These are phyloP conservation scores for Niebla homalea DNA, from an alignment of 495 filamentous ascomycete genomes.

Conservation along the genomic window DNA sequence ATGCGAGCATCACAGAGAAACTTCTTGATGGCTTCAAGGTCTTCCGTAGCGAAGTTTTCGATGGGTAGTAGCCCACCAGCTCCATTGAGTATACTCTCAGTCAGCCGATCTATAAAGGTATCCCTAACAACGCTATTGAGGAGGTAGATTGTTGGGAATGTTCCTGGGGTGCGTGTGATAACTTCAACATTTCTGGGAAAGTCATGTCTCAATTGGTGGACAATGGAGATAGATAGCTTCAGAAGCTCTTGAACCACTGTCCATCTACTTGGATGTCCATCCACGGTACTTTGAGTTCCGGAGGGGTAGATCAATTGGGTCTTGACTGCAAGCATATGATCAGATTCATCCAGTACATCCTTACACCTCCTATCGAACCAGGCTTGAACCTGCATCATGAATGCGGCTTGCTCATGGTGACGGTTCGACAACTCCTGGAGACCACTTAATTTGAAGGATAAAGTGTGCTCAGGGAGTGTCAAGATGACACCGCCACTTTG, in stretches of 20 bases:
- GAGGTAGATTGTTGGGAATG: constrained; percentile 34
- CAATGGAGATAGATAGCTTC: constrained; percentile 24
- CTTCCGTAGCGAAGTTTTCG: background rate
- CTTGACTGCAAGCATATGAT: constrained; percentile 47
- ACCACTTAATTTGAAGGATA: constrained; percentile 55
- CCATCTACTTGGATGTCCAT: constrained; percentile 50
- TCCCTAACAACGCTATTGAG: constrained; percentile 24
- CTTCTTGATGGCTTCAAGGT: background rate
- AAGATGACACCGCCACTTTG: constrained; percentile 39
- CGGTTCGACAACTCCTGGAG: constrained; percentile 33
- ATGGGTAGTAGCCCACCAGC: constrained; percentile 3
- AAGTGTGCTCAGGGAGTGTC: constrained; percentile 53
- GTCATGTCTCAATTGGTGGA: constrained; percentile 8
- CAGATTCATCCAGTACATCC: constrained; percentile 53
- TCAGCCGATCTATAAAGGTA: constrained; percentile 15
- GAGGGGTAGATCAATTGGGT: constrained; percentile 59
- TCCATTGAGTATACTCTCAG: constrained; percentile 6
- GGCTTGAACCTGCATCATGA: constrained; percentile 28
- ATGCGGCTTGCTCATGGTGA: constrained; percentile 15
- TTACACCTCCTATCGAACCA: constrained; percentile 30
- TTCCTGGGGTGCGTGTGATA: constrained; percentile 11
- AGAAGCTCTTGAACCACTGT: constrained; percentile 42
- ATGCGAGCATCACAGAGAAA: constrained; percentile 6
- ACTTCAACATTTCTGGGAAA: constrained; percentile 31
- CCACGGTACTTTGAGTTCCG: constrained; percentile 40